Conservation (phyloP, 108 stramenopile genomes). For the Tribonema minus region DNA sequence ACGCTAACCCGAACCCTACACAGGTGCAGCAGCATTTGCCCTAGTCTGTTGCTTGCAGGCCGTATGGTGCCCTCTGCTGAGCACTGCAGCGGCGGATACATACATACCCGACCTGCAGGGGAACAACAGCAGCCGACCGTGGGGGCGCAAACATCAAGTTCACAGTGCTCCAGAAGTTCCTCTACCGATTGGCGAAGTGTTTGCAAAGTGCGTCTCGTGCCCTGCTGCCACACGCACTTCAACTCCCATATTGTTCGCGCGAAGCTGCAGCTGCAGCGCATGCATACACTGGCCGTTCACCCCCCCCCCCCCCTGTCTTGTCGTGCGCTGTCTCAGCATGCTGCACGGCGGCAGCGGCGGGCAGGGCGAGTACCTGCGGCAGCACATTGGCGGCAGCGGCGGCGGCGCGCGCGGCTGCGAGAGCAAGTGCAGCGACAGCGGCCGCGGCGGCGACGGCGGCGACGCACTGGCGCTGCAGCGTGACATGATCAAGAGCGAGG, state of each 20-base stretch:
- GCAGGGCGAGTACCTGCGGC: neutral
- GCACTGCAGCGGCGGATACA: too few species aligned
- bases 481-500: neutral
- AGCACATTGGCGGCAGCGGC: neutral
- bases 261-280: neutral
- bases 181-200: neutral
- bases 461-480: neutral
- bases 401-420: neutral
- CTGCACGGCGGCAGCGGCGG: constrained; percentile 2
- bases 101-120: too few species aligned
- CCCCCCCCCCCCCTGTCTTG: too few species aligned
- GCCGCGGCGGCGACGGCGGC: neutral
- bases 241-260: too few species aligned
- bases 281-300: neutral
- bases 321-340: too few species aligned
- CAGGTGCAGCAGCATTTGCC: too few species aligned
- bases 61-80: too few species aligned
- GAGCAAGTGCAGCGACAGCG: neutral
- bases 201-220: neutral
- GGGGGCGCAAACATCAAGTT: too few species aligned
- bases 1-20: too few species aligned
- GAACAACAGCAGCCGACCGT: too few species aligned
- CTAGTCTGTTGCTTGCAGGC: too few species aligned
- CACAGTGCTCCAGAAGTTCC: too few species aligned
- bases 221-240: neutral